Percentiles rank a stretch among this genome's conserved stretches.
phyloP scores from a whole-genome alignment of 345 rosid species.

The Gossypium ekmanianum region DNA sequence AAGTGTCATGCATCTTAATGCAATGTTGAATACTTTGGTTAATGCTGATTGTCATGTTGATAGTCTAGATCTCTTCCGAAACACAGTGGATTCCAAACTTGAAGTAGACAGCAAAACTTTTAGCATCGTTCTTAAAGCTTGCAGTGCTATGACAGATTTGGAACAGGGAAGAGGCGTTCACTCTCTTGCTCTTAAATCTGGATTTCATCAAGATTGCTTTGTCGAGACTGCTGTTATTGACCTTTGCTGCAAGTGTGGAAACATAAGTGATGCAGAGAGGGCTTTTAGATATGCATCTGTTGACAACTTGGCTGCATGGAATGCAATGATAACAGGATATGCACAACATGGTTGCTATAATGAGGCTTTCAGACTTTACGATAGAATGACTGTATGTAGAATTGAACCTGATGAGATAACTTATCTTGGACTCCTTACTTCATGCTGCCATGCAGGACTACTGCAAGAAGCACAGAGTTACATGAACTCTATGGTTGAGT shows the following conservation, averaged over 20 bases:
- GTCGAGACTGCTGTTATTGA: constrained; percentile 40
- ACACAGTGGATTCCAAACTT: constrained; percentile 14
- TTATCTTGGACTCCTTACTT: constrained; percentile 41
- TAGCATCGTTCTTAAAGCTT: constrained; percentile 36
- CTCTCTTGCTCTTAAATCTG: constrained; percentile 27
- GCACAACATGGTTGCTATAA: constrained; percentile 38
- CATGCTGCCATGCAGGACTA: constrained; percentile 46
- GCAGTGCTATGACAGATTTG: constrained; percentile 36
- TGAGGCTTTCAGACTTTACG: constrained; percentile 29
- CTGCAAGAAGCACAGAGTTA: constrained; percentile 31
- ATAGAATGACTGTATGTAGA: constrained; percentile 31
- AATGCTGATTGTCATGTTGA: constrained; percentile 24
- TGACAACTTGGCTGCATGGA: constrained; percentile 40
- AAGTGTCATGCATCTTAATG: constrained; percentile 26
- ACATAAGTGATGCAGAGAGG: constrained; percentile 31
- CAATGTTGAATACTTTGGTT: constrained; percentile 26
- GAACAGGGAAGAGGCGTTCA: constrained; percentile 37
- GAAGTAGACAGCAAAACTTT: constrained; percentile 31
- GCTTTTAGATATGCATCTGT: constrained; percentile 24
- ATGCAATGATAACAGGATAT: constrained; percentile 49
- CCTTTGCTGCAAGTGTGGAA: constrained; percentile 45
- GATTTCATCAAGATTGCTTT: constrained; percentile 28
- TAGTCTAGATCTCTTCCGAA: constrained; percentile 32
- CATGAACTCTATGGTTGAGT: constrained; percentile 26
- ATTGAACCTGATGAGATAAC: constrained; percentile 42